Conservation (phyloP, 2,329 filamentous ascomycete species). For the Venturia pyrina region DNA sequence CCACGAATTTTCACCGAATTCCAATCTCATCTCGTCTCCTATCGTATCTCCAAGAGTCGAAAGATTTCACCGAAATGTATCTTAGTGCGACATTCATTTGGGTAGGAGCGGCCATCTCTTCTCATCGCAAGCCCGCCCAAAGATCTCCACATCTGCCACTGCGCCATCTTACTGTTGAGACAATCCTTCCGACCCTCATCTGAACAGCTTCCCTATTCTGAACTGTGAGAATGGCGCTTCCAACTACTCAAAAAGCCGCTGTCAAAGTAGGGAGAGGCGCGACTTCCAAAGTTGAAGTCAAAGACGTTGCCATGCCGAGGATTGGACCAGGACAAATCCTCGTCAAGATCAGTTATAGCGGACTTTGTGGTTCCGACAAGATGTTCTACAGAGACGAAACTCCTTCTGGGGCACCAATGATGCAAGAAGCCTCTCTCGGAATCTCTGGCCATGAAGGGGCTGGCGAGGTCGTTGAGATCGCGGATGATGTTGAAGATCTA, state of each 20-base stretch:
- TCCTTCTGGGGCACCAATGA: constrained; percentile 61
- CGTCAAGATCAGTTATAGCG: constrained; percentile 81
- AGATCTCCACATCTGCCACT: background rate
- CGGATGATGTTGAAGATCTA: constrained; percentile 58
- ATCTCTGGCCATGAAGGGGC: constrained; percentile 74
- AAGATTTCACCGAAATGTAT: background rate
- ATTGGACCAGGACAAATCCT: constrained; percentile 86
- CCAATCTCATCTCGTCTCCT: background rate
- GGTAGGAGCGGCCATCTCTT: background rate
- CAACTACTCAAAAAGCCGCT: constrained; percentile 69
- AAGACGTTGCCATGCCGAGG: constrained; percentile 70
- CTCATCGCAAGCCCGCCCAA: background rate
- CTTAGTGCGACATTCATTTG: background rate
- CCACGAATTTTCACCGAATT: background rate
- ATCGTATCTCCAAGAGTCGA: no score
- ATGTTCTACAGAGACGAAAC: constrained; percentile 81
- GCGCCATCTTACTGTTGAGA: no score
- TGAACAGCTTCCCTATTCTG: background rate
- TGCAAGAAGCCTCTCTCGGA: constrained; percentile 26
- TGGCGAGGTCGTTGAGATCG: constrained; percentile 71
- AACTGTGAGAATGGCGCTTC: background rate
- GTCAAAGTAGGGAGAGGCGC: constrained; percentile 75
- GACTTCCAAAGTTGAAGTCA: constrained; percentile 49
- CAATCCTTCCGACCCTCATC: background rate
- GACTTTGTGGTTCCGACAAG: constrained; percentile 82